Evolutionary conservation across 1,284 basidiomycete genomes (phyloP).

Genomic region (Coniophora puteana): DNA sequence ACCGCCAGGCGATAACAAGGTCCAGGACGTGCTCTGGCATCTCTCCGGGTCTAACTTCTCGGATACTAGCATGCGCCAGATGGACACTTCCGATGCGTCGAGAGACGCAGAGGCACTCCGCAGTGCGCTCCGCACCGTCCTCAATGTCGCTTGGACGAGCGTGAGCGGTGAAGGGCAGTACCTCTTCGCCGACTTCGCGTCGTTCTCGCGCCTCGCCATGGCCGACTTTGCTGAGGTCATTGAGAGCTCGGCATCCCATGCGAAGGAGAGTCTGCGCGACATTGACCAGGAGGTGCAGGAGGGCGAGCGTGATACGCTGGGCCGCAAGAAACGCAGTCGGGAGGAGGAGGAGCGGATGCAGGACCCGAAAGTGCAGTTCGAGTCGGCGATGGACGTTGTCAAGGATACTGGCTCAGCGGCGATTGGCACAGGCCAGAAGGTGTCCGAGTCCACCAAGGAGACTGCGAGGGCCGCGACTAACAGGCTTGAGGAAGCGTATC

Average conservation of each 20-base stretch:
- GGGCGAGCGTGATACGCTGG: slow-evolving; percentile 53
- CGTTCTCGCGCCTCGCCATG: slow-evolving; percentile 56
- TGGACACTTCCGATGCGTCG: slow-evolving; percentile 41
- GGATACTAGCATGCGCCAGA: slow-evolving; percentile 29
- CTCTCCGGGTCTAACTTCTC: slow-evolving; percentile 48
- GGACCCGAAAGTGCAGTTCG: slow-evolving; percentile 47
- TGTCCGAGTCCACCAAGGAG: slow-evolving; percentile 38
- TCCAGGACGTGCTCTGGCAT: slow-evolving; percentile 63
- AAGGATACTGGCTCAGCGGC: slow-evolving; percentile 51
- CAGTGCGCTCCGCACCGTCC: slow-evolving; percentile 42
- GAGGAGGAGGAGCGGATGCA: slow-evolving; percentile 38
- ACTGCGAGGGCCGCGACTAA: slow-evolving; percentile 35
- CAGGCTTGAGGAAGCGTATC: slow-evolving; percentile 46
- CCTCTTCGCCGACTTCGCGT: slow-evolving; percentile 57
- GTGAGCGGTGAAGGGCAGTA: slow-evolving; percentile 47
- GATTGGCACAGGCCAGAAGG: slow-evolving; percentile 50
- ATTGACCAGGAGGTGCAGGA: slow-evolving; percentile 54
- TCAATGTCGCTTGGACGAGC: slow-evolving; percentile 50
- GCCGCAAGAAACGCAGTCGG: slow-evolving; percentile 45
- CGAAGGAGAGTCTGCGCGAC: slow-evolving; percentile 48
- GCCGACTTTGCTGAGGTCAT: slow-evolving; percentile 60
- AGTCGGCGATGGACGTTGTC: slow-evolving; percentile 59
- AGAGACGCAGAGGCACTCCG: slow-evolving; percentile 48
- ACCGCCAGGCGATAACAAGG: slow-evolving; percentile 48
- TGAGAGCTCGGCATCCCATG: slow-evolving; percentile 42